A percentile compares a stretch with the other conserved stretches of the same genome.
phyloP scores from a whole-genome alignment of 768 basidiomycete genomes.

The Glaciozyma martinii region DNA sequence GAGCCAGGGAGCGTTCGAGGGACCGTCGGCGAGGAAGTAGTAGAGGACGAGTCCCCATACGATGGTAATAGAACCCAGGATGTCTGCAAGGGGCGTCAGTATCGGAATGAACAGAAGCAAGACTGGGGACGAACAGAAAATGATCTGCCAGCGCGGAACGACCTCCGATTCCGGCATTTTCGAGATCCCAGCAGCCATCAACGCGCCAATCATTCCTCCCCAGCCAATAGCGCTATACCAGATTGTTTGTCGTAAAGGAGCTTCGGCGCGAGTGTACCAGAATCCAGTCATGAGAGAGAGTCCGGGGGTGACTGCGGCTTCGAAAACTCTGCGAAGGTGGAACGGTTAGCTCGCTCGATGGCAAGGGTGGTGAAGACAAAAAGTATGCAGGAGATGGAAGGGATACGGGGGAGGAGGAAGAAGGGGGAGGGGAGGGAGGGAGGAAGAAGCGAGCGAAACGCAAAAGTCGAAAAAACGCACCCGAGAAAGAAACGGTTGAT shows the following conservation, averaged over 20 bases:
- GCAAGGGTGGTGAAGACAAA: no score
- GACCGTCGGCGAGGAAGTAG: conserved; percentile 40
- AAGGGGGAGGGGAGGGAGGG: no score
- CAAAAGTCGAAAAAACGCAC: no score
- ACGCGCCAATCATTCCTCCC: conserved; percentile 40
- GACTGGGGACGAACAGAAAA: conserved; percentile 32
- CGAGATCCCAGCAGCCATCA: conserved; percentile 40
- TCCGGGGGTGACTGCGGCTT: conserved; percentile 40
- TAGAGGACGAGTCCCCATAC: conserved; percentile 37
- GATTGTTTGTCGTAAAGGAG: conserved; percentile 39
- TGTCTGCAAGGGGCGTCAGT: conserved; percentile 12
- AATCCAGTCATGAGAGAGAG: conserved; percentile 40
- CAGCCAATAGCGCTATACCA: conserved; percentile 40
- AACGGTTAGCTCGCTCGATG: no score
- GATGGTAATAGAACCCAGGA: conserved; percentile 39
- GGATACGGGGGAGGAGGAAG: no score
- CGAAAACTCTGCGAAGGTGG: conserved; percentile 30
- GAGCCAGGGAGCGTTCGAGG: conserved; percentile 39
- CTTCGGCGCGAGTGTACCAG: conserved; percentile 35
- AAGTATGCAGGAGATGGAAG: no score
- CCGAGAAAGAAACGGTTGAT: conserved; percentile 39
- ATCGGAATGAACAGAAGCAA: no score
- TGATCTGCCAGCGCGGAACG: conserved; percentile 30
- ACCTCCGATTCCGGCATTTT: background rate
- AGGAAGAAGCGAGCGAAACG: no score